These are phyloP conservation scores for Candida nemodendra DNA, from an alignment of 805 yeast genomes.

Conservation along the genomic window DNA sequence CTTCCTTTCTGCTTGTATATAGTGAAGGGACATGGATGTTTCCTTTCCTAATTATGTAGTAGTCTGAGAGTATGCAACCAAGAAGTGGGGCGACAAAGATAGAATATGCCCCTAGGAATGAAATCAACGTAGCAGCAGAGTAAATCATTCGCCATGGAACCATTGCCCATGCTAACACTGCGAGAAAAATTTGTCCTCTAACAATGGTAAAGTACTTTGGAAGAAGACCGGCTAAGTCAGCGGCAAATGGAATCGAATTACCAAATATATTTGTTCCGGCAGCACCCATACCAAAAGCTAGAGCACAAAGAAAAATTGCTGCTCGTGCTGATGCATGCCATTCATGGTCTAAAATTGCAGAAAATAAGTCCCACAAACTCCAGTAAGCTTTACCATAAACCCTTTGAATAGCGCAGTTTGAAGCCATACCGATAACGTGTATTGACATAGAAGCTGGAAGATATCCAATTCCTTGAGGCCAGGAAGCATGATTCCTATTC, in stretches of 20 bases:
- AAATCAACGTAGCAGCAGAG: conserved; percentile 19
- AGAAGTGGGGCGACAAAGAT: conserved; percentile 25
- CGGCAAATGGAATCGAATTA: conserved; percentile 27
- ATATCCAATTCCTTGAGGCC: conserved; percentile 20
- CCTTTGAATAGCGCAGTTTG: conserved; percentile 17
- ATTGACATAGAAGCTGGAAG: conserved; percentile 18
- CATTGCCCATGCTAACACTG: conserved; percentile 22
- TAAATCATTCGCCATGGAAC: conserved; percentile 24
- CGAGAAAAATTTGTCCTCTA: conserved; percentile 22
- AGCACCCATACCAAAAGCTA: conserved; percentile 22
- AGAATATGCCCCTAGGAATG: conserved; percentile 23
- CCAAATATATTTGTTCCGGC: conserved; percentile 33
- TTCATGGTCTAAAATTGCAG: conserved; percentile 28
- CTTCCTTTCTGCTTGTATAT: conserved; percentile 15
- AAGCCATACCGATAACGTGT: conserved; percentile 20
- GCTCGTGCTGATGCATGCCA: conserved; percentile 30
- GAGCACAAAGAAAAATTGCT: conserved; percentile 22
- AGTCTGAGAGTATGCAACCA: conserved; percentile 21
- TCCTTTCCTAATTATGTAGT: conserved; percentile 18
- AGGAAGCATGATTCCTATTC: conserved; percentile 13
- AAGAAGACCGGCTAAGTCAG: conserved; percentile 26
- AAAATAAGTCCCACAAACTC: conserved; percentile 30
- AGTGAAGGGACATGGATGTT: conserved; percentile 23
- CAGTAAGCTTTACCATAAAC: conserved; percentile 26
- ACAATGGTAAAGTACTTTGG: conserved; percentile 31